A percentile compares a stretch with the other conserved stretches of the same genome.
Conservation (phyloP, 208 protist genomes). For the Acanthamoeba castellanii region DNA sequence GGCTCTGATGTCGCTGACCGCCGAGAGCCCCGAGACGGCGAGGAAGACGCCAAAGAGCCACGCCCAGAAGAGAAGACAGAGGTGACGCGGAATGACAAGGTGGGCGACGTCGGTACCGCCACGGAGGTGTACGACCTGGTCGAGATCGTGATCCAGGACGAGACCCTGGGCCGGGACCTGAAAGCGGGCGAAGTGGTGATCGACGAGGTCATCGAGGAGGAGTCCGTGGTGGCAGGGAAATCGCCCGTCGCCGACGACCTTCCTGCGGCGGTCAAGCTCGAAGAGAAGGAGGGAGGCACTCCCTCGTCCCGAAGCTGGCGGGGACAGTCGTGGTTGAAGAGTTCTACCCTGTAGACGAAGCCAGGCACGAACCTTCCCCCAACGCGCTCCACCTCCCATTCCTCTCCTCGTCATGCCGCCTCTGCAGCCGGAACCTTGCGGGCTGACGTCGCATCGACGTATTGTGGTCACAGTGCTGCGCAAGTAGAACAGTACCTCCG, state of each 20-base stretch:
- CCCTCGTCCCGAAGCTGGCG: background rate
- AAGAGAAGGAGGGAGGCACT: too few relatives aligned
- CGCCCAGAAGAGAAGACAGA: background rate
- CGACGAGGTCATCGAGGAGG: slow-evolving; percentile 15
- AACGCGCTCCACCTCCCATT: too few relatives aligned
- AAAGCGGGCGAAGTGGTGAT: slow-evolving; percentile 9
- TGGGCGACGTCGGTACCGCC: background rate
- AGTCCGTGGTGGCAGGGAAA: background rate
- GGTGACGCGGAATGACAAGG: background rate
- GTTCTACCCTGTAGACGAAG: slow-evolving; percentile 45
- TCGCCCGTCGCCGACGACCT: background rate
- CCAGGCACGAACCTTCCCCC: background rate
- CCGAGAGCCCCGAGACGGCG: background rate
- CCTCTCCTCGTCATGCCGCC: background rate
- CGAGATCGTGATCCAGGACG: background rate
- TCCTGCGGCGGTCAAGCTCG: background rate
- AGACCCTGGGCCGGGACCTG: background rate
- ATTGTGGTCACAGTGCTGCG: background rate
- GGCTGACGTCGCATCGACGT: background rate
- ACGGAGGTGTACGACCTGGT: slow-evolving; percentile 2
- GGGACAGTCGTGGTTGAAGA: background rate
- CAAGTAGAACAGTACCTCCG: slow-evolving; percentile 27
- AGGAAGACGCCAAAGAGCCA: background rate
- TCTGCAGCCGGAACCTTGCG: background rate
- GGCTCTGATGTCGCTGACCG: too few relatives aligned